phyloP scores from a whole-genome alignment of 2,329 filamentous ascomycete genomes.

The Cephalotrichum gorgonifer region DNA sequence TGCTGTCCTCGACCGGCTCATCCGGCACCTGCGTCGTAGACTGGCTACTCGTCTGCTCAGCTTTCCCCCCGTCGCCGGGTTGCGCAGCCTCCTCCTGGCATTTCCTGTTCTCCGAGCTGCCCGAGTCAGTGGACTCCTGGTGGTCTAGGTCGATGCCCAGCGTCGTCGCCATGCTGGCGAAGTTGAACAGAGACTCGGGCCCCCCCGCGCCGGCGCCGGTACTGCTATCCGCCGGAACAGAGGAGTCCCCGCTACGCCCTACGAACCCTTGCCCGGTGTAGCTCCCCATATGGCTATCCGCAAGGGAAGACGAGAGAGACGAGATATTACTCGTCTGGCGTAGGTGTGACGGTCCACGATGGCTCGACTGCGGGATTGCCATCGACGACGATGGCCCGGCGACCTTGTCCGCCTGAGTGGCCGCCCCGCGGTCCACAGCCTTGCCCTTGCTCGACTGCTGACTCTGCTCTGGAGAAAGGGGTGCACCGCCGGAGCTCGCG shows the following conservation, averaged over 20 bases:
- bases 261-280: slow-evolving; percentile 22
- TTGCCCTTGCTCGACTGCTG: slow-evolving; percentile 53
- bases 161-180: slow-evolving; percentile 75
- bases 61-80: slow-evolving; percentile 19
- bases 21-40: slow-evolving; percentile 17
- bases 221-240: slow-evolving; percentile 43
- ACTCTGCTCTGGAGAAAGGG: slow-evolving; percentile 22
- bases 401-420: slow-evolving; percentile 7
- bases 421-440: slow-evolving; percentile 48
- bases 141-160: slow-evolving; percentile 54
- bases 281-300: slow-evolving; percentile 53
- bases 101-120: background rate
- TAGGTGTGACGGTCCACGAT: slow-evolving; percentile 54
- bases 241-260: slow-evolving; percentile 18
- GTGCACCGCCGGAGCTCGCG: slow-evolving; percentile 17
- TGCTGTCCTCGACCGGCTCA: slow-evolving; percentile 10
- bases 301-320: slow-evolving; percentile 66
- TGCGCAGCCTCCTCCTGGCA: slow-evolving; percentile 9
- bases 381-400: slow-evolving; percentile 22
- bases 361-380: slow-evolving; percentile 28
- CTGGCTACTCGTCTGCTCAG: slow-evolving; percentile 19
- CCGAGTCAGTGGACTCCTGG: background rate
- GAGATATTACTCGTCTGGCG: slow-evolving; percentile 82
- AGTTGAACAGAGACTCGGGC: slow-evolving; percentile 81
- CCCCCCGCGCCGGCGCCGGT: slow-evolving; percentile 37